A percentile compares a stretch with the other conserved stretches of the same genome.
Evolutionary conservation across 495 filamentous ascomycete species (phyloP).

Genomic region (Talaromyces nanjingensis): DNA sequence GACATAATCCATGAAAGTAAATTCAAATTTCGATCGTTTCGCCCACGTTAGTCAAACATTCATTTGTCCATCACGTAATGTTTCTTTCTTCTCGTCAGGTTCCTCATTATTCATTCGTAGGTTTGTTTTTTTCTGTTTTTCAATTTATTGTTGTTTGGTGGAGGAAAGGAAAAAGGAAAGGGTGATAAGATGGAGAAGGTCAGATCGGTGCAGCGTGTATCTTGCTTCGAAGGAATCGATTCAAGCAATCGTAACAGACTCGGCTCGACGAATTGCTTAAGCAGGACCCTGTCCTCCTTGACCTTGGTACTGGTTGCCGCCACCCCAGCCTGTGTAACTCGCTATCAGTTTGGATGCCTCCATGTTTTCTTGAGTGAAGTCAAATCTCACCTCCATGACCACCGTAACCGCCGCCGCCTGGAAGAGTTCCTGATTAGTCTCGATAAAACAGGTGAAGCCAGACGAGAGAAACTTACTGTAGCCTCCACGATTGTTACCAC

Average conservation of each 20-base stretch:
- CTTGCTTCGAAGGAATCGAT: neutral
- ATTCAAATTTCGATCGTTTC: neutral
- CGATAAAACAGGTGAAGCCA: neutral
- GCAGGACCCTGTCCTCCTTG: conserved; percentile 5
- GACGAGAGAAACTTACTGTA: conserved; percentile 7
- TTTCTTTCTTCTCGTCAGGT: neutral
- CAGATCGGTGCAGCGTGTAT: neutral
- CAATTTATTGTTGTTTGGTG: neutral
- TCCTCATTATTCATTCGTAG: neutral
- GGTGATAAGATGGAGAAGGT: neutral
- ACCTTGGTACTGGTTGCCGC: conserved; percentile 21
- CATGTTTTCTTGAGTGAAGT: neutral
- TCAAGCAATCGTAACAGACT: neutral
- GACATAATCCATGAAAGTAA: neutral
- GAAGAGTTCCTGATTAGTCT: conserved; percentile 11
- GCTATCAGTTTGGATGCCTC: neutral
- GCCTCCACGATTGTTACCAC: conserved; percentile 22
- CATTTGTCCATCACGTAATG: neutral
- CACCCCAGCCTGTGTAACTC: conserved; percentile 19
- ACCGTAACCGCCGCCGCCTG: conserved; percentile 19
- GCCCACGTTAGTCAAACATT: neutral
- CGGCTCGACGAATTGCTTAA: neutral
- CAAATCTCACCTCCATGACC: conserved; percentile 22
- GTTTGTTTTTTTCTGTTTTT: neutral
- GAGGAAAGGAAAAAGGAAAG: neutral